Evolutionary conservation across 805 yeast species (phyloP).

Genomic region (Candida patagonica): DNA sequence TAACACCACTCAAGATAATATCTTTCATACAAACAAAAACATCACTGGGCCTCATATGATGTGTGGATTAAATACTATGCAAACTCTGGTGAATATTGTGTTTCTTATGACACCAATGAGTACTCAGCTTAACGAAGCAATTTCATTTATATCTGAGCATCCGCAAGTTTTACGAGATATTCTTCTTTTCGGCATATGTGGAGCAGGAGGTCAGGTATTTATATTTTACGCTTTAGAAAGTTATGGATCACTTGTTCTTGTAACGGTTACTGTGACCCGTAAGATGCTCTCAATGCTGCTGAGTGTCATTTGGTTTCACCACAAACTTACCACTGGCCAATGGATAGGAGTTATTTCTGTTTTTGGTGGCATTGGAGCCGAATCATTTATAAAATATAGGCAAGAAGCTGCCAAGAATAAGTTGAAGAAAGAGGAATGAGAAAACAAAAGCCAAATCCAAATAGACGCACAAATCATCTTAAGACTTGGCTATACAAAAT

Average conservation of each 20-base stretch:
- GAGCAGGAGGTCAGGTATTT: constrained; percentile 91
- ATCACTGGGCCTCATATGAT: constrained; percentile 83
- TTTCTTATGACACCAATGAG: constrained; percentile 39
- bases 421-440: neutral
- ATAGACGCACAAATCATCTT: no score
- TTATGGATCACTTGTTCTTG: constrained; percentile 76
- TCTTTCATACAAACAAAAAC: constrained; percentile 44
- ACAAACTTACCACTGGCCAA: constrained; percentile 50
- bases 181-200: constrained; percentile 60
- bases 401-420: constrained; percentile 4
- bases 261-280: constrained; percentile 92
- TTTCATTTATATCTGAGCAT: constrained; percentile 39
- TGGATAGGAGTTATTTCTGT: constrained; percentile 76
- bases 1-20: constrained; percentile 84
- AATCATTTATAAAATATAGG: constrained; percentile 45
- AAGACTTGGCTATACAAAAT: no score
- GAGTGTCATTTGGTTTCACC: constrained; percentile 84
- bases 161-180: constrained; percentile 54
- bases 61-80: constrained; percentile 52
- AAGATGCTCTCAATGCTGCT: constrained; percentile 93
- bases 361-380: constrained; percentile 77
- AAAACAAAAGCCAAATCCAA: no score
- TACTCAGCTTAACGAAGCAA: constrained; percentile 45
- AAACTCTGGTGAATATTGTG: constrained; percentile 34
- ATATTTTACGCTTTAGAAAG: constrained; percentile 75